These are phyloP conservation scores for Helminthosporium solani DNA, from an alignment of 2,329 filamentous ascomycete species.

Conservation along the genomic window DNA sequence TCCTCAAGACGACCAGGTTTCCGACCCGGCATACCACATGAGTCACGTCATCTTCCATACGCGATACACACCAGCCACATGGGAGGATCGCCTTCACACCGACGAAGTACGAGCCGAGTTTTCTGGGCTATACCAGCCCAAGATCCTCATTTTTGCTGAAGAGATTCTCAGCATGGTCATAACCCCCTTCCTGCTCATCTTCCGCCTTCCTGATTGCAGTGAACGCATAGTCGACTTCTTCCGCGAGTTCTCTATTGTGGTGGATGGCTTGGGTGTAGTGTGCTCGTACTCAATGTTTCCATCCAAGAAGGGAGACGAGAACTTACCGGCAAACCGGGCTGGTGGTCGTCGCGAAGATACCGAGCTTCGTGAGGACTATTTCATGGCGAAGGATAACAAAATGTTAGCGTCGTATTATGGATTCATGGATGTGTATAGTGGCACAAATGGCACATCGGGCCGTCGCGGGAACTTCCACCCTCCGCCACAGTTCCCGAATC, in stretches of 20 bases:
- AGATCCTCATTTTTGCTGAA: constrained; percentile 86
- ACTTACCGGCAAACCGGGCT: constrained; percentile 44
- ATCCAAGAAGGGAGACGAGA: constrained; percentile 78
- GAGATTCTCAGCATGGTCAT: constrained; percentile 91
- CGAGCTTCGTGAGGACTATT: constrained; percentile 81
- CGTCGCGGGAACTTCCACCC: constrained; percentile 62
- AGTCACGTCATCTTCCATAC: constrained; percentile 89
- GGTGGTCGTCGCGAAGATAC: constrained; percentile 51
- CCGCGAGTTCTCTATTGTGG: constrained; percentile 94
- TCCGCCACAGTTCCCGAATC: constrained; percentile 71
- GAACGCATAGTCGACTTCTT: constrained; percentile 97
- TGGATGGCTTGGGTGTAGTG: constrained; percentile 92
- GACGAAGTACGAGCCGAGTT: constrained; percentile 93
- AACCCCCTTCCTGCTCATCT: constrained; percentile 84
- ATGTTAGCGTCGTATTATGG: constrained; percentile 97
- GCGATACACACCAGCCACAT: constrained; percentile 85
- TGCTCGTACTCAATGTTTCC: constrained; percentile 98
- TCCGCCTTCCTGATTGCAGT: constrained; percentile 81
- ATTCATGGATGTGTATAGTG: constrained; percentile 83
- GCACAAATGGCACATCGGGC: constrained; percentile 42
- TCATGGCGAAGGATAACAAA: constrained; percentile 92
- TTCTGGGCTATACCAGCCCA: constrained; percentile 84
- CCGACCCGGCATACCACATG: constrained; percentile 88
- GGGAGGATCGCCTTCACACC: constrained; percentile 87
- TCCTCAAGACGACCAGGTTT: constrained; percentile 81